phyloP scores from a whole-genome alignment of 768 basidiomycete species.

The Suillus discolor region DNA sequence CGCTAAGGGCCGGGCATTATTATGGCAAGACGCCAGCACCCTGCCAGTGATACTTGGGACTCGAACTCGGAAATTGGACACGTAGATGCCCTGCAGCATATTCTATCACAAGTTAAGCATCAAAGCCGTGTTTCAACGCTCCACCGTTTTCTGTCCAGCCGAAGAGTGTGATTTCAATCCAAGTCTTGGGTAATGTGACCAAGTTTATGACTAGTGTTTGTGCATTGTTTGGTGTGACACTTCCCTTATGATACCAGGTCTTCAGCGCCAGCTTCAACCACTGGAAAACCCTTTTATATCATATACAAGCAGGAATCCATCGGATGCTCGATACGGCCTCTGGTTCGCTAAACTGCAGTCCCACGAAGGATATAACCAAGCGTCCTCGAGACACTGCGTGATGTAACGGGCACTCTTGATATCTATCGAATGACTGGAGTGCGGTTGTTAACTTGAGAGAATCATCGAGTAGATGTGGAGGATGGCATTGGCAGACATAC shows the following conservation, averaged over 20 bases:
- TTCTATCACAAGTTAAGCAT: conserved; percentile 5
- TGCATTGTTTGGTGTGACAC: background rate
- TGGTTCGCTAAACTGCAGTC: background rate
- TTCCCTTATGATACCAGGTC: too few relatives aligned
- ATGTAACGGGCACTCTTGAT: background rate
- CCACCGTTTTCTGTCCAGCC: background rate
- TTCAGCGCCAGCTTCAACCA: too few relatives aligned
- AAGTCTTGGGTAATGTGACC: background rate
- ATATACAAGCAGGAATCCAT: background rate
- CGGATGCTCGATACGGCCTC: background rate
- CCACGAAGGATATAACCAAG: background rate
- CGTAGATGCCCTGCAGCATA: conserved; percentile 6
- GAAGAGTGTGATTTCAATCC: background rate
- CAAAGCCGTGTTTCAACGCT: background rate
- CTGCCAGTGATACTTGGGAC: background rate
- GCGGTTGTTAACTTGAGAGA: background rate
- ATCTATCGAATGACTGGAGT: background rate
- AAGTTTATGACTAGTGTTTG: background rate
- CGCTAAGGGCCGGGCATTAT: background rate
- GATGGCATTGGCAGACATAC: background rate
- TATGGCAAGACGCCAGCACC: conserved; percentile 8
- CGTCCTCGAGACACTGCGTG: background rate
- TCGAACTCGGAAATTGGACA: conserved; percentile 2
- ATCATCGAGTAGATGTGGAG: background rate
- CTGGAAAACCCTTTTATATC: too few relatives aligned